Evolutionary conservation across 192 early-diverging fungal species (phyloP), one percentile per base, ranked within the genome.

Genomic region (Gonapodya sp.): DNA sequence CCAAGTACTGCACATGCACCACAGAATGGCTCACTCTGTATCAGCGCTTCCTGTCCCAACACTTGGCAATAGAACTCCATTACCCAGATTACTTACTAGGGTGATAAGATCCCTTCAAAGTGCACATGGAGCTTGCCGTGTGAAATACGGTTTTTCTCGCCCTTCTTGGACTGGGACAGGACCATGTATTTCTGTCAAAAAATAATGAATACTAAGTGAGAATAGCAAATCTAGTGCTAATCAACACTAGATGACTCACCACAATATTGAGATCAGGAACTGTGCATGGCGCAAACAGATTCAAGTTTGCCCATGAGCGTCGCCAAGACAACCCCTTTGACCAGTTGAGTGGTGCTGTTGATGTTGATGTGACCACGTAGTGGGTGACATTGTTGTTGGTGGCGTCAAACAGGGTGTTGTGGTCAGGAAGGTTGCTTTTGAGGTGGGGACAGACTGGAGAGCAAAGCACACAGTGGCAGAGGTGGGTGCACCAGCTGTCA

Each of bases 211-310:
- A 64, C 24, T 8, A 64, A 64, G 46, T 64, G 46, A 64, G 46
- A 64, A 64, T 64, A 64, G 46, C 46, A 64, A 64, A 64, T 64
- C 46, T 8, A 64, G 46, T 8, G 46, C 46, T 64, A 64, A 64
- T 64, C 8, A 64, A 64, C 46, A 64, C 8, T 64, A 64, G 24
- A 64, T 8, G 24, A 64, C 46, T 64, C 46, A 64, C 46, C 46
- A 64, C 46, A 16, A 64, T 24, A 64, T 64, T 24, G 24, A 64
- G 8, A 64, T 64, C 24, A 24, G 46, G 46, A 64, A 64, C 46
- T 64, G 46, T 64, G 46, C 46, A 64, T 64, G 46, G 46, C 46
- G 8, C 46, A 64, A 64, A 64, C 46, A 64, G 46, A 64, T 64
- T 64, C 46, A 64, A 64, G 46, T 64, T 64, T 16, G 24, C 46